Percentiles rank a stretch among this genome's conserved stretches.
Evolutionary conservation across 2,329 filamentous ascomycete species (phyloP).

Genomic region (Cordyceps javanica): DNA sequence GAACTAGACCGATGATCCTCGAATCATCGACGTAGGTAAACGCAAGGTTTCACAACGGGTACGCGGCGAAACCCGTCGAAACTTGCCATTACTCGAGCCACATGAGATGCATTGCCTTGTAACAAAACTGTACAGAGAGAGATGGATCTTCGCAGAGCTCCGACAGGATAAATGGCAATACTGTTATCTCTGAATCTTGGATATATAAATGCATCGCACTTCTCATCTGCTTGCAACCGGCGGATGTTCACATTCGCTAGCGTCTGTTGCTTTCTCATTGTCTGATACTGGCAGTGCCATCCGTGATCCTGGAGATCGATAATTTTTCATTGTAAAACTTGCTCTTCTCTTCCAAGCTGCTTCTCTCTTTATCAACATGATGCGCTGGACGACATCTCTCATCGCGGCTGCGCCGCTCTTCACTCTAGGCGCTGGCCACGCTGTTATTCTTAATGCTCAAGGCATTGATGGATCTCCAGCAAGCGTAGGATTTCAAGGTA

Average conservation of each 20-base stretch:
- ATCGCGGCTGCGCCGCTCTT: conserved; percentile 1
- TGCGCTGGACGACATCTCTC: conserved; percentile 5
- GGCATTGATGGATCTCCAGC: conserved; percentile 39
- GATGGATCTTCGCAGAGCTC: background rate
- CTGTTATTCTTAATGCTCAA: conserved; percentile 41
- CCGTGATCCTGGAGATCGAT: background rate
- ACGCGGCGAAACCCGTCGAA: background rate
- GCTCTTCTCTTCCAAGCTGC: background rate
- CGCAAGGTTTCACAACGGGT: background rate
- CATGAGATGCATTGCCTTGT: background rate
- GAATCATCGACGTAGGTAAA: background rate
- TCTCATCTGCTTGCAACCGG: no score
- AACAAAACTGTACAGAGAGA: background rate
- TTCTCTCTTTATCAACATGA: background rate
- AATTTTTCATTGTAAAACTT: background rate
- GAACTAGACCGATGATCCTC: background rate
- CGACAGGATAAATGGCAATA: background rate
- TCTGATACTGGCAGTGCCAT: background rate
- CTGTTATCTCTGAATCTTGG: background rate
- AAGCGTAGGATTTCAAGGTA: conserved; percentile 45
- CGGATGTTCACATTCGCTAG: background rate
- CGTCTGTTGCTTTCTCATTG: background rate
- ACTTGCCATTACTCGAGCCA: background rate
- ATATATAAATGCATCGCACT: background rate
- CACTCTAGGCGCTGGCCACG: conserved; percentile 29